These are phyloP conservation scores for Amanita rubescens DNA, from an alignment of 768 basidiomycete genomes.

Conservation along the genomic window DNA sequence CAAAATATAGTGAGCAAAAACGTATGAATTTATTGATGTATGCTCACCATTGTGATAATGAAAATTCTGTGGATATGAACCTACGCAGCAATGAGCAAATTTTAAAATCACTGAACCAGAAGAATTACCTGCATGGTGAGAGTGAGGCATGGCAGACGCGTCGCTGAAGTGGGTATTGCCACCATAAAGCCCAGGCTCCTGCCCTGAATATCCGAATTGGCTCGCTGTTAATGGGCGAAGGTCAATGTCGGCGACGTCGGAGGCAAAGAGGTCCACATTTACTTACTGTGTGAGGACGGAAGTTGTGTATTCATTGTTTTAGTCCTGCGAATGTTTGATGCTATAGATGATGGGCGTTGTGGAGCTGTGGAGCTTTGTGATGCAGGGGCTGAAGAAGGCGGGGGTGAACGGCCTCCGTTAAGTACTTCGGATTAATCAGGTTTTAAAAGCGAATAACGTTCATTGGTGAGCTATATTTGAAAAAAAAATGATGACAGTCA, in stretches of 20 bases:
- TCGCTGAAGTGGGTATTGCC: neutral
- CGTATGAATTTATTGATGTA: no score
- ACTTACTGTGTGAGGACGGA: neutral
- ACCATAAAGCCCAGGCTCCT: neutral
- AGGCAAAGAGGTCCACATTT: neutral
- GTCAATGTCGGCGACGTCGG: neutral
- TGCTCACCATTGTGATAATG: neutral
- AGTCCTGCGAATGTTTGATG: neutral
- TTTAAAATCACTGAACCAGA: neutral
- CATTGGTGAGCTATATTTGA: conserved; percentile 1
- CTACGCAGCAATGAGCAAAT: neutral
- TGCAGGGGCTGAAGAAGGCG: neutral
- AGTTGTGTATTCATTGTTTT: neutral
- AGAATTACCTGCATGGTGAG: neutral
- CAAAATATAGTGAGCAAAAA: no score
- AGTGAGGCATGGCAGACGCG: neutral
- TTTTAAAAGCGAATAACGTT: neutral
- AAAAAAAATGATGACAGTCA: neutral
- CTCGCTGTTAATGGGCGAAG: neutral
- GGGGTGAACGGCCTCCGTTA: neutral
- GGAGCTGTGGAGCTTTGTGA: neutral
- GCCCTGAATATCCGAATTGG: neutral
- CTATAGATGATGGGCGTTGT: neutral
- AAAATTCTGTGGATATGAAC: neutral
- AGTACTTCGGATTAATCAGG: neutral